Percentiles rank a stretch among this genome's conserved stretches.
Evolutionary conservation across 1,284 basidiomycete species (phyloP).

Genomic region (Heterobasidion occidentale): DNA sequence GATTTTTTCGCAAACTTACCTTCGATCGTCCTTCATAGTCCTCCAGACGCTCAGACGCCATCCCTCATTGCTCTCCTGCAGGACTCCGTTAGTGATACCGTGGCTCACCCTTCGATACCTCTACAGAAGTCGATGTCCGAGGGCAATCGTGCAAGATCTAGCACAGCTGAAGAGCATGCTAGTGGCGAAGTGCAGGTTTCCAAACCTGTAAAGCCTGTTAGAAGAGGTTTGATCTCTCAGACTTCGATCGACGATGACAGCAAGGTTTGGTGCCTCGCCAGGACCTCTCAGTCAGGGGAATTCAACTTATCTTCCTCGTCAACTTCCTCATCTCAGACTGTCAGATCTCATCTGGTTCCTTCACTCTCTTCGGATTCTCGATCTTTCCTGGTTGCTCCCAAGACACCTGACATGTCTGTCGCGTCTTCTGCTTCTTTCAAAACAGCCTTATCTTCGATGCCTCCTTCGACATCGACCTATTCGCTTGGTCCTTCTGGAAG

Average conservation of each 20-base stretch:
- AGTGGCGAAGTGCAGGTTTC: background rate
- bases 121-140: background rate
- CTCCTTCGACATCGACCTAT: background rate
- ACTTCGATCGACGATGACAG: background rate
- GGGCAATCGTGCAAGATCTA: background rate
- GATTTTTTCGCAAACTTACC: background rate
- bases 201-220: background rate
- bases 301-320: background rate
- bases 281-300: background rate
- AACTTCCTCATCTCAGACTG: background rate
- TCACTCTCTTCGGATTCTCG: background rate
- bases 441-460: background rate
- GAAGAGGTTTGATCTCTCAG: background rate
- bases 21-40: background rate
- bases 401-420: background rate
- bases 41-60: background rate
- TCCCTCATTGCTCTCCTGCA: background rate
- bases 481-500: background rate
- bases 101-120: background rate
- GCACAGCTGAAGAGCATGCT: background rate
- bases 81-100: background rate
- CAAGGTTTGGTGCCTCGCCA: background rate
- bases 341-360: background rate
- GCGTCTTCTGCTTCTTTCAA: background rate
- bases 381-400: background rate